Evolutionary conservation across 257 asterid genomes (phyloP).

Genomic region (Solanum arcanum): DNA sequence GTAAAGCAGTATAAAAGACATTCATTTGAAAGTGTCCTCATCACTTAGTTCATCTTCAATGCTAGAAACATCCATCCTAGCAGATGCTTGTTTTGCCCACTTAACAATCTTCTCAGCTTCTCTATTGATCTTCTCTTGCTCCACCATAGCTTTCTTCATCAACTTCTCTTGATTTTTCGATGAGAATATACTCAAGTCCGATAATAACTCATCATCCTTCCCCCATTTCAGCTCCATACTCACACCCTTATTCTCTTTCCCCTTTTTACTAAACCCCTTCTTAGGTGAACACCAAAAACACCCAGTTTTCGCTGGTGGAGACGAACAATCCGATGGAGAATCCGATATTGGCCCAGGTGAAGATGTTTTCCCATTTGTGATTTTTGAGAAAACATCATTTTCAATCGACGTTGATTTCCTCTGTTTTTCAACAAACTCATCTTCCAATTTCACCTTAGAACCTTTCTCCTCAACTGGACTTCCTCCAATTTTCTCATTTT

Average conservation of each 20-base stretch:
- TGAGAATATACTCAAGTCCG: slow-evolving; percentile 50
- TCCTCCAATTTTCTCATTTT: slow-evolving; percentile 2
- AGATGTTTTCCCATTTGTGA: slow-evolving; percentile 17
- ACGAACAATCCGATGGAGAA: slow-evolving; percentile 28
- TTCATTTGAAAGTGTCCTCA: slow-evolving; percentile 13
- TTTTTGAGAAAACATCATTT: slow-evolving; percentile 7
- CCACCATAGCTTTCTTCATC: slow-evolving; percentile 59
- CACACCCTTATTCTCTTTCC: slow-evolving; percentile 22
- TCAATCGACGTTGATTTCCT: not conserved
- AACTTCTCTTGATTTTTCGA: slow-evolving; percentile 29
- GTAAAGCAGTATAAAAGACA: not conserved
- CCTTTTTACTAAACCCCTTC: slow-evolving; percentile 35
- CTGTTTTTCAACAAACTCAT: not conserved
- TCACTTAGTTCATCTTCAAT: slow-evolving; percentile 46
- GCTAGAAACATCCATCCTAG: slow-evolving; percentile 51
- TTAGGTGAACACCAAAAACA: slow-evolving; percentile 81
- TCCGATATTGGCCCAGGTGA: slow-evolving; percentile 16
- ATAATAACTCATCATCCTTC: slow-evolving; percentile 31
- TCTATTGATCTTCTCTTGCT: slow-evolving; percentile 58
- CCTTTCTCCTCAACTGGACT: slow-evolving; percentile 9
- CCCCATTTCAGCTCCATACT: slow-evolving; percentile 19
- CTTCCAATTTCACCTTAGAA: not conserved
- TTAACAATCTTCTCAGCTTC: slow-evolving; percentile 85
- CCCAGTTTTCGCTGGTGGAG: slow-evolving; percentile 63
- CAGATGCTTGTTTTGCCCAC: slow-evolving; percentile 88